Evolutionary conservation across 306 rosid species (phyloP).

Genomic region (Prunus mira): DNA sequence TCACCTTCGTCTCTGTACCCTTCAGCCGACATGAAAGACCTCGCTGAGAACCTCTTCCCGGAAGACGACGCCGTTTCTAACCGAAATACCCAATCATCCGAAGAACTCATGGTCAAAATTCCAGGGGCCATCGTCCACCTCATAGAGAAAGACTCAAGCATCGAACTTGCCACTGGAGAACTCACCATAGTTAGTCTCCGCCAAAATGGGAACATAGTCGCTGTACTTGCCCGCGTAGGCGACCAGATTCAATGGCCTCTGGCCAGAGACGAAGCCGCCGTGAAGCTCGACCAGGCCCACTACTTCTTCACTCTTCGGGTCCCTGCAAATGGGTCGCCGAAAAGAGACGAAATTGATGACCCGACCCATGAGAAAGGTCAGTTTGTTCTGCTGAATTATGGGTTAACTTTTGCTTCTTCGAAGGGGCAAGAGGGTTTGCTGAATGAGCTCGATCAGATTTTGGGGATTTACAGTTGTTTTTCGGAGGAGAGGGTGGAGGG

Average conservation of each 20-base stretch:
- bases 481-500: constrained; percentile 54
- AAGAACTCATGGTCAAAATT: constrained; percentile 47
- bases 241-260: constrained; percentile 78
- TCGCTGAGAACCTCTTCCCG: constrained; percentile 43
- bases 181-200: constrained; percentile 45
- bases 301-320: constrained; percentile 67
- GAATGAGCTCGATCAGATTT: constrained; percentile 54
- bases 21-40: constrained; percentile 26
- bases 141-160: constrained; percentile 60
- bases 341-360: not conserved
- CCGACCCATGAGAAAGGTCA: not conserved
- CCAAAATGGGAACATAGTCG: constrained; percentile 53
- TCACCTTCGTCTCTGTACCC: constrained; percentile 46
- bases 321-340: constrained; percentile 33
- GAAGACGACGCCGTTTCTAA: constrained; percentile 35
- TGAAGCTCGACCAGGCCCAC: constrained; percentile 72
- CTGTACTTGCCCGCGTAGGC: constrained; percentile 65
- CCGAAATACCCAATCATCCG: constrained; percentile 25
- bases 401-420: constrained; percentile 52
- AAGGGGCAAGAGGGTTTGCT: constrained; percentile 47
- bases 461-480: constrained; percentile 59
- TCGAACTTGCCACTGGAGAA: constrained; percentile 74
- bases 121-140: constrained; percentile 73
- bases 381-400: constrained; percentile 57
- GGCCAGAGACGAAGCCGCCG: constrained; percentile 69